Percentiles rank a stretch among this genome's conserved stretches.
phyloP scores from a whole-genome alignment of 2,329 filamentous ascomycete genomes.

The Fusarium sp. region DNA sequence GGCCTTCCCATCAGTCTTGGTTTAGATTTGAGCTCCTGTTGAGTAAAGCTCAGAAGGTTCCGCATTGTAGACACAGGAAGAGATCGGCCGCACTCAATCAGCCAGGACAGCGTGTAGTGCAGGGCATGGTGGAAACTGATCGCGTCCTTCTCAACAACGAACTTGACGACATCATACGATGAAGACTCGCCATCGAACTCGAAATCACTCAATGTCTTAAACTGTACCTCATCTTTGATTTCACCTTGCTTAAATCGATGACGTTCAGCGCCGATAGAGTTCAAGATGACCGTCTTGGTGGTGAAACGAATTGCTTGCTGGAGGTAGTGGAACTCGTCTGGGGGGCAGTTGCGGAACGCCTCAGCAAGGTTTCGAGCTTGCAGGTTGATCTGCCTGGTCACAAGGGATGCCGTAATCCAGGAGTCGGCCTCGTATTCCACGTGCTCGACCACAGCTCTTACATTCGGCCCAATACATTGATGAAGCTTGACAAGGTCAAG shows the following conservation, averaged over 20 bases:
- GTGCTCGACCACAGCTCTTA: constrained; percentile 90
- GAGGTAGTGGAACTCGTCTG: constrained; percentile 75
- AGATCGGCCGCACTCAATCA: constrained; percentile 87
- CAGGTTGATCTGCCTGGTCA: constrained; percentile 94
- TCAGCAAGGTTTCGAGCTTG: constrained; percentile 90
- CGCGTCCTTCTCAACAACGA: constrained; percentile 86
- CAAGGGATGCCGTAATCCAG: constrained; percentile 95
- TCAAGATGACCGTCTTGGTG: constrained; percentile 86
- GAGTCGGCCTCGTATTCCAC: constrained; percentile 98
- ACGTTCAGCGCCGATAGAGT: constrained; percentile 90
- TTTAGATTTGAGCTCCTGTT: constrained; percentile 74
- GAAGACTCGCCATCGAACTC: constrained; percentile 76
- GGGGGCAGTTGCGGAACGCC: constrained; percentile 78
- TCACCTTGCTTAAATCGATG: constrained; percentile 87
- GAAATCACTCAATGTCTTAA: constrained; percentile 81
- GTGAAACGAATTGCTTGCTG: constrained; percentile 77
- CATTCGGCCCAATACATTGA: constrained; percentile 95
- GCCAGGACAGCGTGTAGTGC: constrained; percentile 96
- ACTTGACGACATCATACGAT: constrained; percentile 80
- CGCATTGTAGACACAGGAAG: constrained; percentile 76
- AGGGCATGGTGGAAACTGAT: constrained; percentile 98
- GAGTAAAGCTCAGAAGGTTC: constrained; percentile 77
- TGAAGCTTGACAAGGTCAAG: constrained; percentile 95
- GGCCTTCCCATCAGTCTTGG: constrained; percentile 71
- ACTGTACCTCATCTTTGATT: constrained; percentile 85